Evolutionary conservation across 768 basidiomycete genomes (phyloP), one percentile per base, ranked within the genome.

Genomic region (Suillus luteus): DNA sequence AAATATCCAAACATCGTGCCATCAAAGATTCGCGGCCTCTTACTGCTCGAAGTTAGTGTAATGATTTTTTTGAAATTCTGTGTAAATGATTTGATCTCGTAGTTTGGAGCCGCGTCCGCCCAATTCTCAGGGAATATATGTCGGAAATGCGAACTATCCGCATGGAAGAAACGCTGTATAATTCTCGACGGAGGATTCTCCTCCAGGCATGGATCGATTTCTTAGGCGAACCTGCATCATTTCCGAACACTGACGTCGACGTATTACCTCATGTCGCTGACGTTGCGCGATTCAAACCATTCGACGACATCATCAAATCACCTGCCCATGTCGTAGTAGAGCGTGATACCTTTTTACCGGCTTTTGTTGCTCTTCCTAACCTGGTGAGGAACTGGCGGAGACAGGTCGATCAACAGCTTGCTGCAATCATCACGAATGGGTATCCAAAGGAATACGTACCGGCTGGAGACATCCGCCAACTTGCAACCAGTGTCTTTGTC

Each of bases 111-210:
- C 57, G 38, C 27, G 33, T 74, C 54, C 27, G 70, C 27, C 65
- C 69, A 24, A 66, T 72, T 48, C 64, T 76, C 17, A 59, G 48
- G 41, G 69, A 67, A 9, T 69, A 74, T 59, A 75, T 75, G 74
- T 40, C 66, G 15, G 67, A 62, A 17, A 77, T 75, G 75, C 73
- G 68, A 61, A 74, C 72, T 55, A 68, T 75, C 61, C 66, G 70
- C 24, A 68, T 68, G 66, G 74, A 75, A 63, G 72, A 75, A 48
- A 73, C 59, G 48, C 66, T 75, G 9, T 77, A 75, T 37, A 46
- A 60, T 54, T 15, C 31, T 57, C 72, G 75, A 62, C 75, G 74
- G 43, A 64, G 59, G 35, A 8, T 66, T 55, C 72, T 76, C 48
- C 43, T 68, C 58, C 69, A 74, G 33, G 67, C 69, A 55, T 75